phyloP scores from a whole-genome alignment of 208 protist genomes.

The Leishmania tarentolae region DNA sequence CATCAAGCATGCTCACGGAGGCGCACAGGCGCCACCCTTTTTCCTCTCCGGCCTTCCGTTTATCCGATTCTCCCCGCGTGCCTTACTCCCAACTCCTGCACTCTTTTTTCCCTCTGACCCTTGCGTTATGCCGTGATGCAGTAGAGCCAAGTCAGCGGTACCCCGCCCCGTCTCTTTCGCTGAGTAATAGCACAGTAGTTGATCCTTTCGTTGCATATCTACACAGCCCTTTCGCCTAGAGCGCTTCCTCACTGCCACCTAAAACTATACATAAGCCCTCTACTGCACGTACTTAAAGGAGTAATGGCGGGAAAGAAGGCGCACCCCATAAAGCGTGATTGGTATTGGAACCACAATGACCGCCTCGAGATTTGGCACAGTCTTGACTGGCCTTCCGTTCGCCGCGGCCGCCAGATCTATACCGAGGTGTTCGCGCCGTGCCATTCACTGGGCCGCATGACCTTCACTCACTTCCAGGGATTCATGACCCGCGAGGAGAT shows the following conservation, averaged over 20 bases:
- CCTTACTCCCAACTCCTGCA: background rate
- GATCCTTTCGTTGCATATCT: background rate
- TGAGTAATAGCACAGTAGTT: conserved; percentile 28
- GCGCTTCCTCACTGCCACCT: background rate
- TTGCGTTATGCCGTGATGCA: background rate
- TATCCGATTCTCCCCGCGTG: background rate
- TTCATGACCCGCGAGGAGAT: conserved; percentile 97
- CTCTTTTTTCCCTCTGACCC: background rate
- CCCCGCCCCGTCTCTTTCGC: background rate
- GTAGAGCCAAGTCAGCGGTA: conserved; percentile 1
- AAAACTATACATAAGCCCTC: background rate
- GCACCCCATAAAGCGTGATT: conserved; percentile 85
- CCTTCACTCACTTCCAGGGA: conserved; percentile 97
- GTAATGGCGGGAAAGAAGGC: conserved; percentile 86
- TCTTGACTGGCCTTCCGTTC: conserved; percentile 92
- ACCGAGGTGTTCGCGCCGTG: conserved; percentile 98
- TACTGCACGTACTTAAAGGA: conserved; percentile 9
- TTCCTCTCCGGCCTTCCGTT: background rate
- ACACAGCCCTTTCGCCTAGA: background rate
- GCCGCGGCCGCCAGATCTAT: conserved; percentile 98
- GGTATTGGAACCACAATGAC: conserved; percentile 93
- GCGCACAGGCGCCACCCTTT: background rate
- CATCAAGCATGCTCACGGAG: background rate
- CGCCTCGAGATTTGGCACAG: conserved; percentile 90
- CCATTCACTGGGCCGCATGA: conserved; percentile 95